These are phyloP conservation scores for Thyridium curvatum DNA, from an alignment of 2,329 filamentous ascomycete species.

Conservation along the genomic window DNA sequence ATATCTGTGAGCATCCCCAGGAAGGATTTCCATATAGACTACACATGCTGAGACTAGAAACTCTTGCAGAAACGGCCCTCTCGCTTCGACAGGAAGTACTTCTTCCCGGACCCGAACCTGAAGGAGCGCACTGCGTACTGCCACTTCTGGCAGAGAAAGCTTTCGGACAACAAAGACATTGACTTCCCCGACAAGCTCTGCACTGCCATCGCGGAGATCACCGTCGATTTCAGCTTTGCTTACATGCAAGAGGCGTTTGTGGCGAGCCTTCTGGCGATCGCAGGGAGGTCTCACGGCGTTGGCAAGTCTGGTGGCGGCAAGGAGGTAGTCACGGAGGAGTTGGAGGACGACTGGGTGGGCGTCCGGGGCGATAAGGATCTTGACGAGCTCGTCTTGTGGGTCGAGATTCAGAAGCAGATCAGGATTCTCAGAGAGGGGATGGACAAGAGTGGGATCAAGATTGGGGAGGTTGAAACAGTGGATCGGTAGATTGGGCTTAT, in stretches of 20 bases:
- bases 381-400: conserved; percentile 49
- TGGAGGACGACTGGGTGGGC: conserved; percentile 15
- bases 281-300: conserved; percentile 21
- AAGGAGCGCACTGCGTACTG: conserved; percentile 53
- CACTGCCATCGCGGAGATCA: conserved; percentile 53
- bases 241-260: conserved; percentile 68
- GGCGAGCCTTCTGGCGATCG: conserved; percentile 54
- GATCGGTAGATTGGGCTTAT: too few species aligned
- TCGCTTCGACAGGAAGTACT: conserved; percentile 61
- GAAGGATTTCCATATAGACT: neutral
- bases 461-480: too few species aligned
- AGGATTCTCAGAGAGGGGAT: conserved; percentile 54
- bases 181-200: conserved; percentile 56
- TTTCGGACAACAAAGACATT: conserved; percentile 49
- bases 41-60: neutral
- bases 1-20: conserved; percentile 37
- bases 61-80: conserved; percentile 50
- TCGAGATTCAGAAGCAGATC: conserved; percentile 58
- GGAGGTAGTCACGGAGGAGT: conserved; percentile 13
- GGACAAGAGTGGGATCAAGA: conserved; percentile 20
- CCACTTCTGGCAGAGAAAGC: conserved; percentile 54
- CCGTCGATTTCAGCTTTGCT: conserved; percentile 60
- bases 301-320: conserved; percentile 7
- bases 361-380: conserved; percentile 26
- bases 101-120: conserved; percentile 51